Evolutionary conservation across 2,329 filamentous ascomycete genomes (phyloP), one percentile per base, ranked within the genome.

Genomic region (Raffaelea ambrosiae): DNA sequence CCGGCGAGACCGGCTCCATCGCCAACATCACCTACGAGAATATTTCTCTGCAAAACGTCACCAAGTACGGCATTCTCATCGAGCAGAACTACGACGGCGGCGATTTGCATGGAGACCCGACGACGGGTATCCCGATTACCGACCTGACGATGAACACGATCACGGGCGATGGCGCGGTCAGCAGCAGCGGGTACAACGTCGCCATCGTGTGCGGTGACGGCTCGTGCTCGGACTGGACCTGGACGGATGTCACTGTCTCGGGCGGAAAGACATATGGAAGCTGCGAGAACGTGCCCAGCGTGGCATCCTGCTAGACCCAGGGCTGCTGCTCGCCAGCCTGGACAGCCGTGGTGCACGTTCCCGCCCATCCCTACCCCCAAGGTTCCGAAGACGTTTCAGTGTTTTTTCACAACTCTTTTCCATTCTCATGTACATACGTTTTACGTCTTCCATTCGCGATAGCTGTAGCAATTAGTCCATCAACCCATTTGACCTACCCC

Each of bases 21-120:
- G 63, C 59, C 26, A 68, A 67, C 47, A 64, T 81, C 29, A 77
- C 70, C 2, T 81, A 77, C 65, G 65, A 63, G 38, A 64, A 67
- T 52, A 79, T 81, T 59, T 67, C 64, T 2, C 63, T 80, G 2
- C 67, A 50, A 3, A 60, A 62, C 39, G 78, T 79, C 56, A 59
- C 70, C 46, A 63, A 70, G 20, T 77, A 79, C 57, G 76, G 72
- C 40, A 72, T 81, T 49, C 66, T 79, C 44, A 71, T 82, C 49
- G 65, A 80, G 60, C 78, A 82, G 63, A 74, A 79, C 58, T 80
- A 79, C 55, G 62, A 70, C 57, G 71, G 71, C 53, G 69, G 70
- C 43, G 66, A 66, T 39, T 65, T 69, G 5, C 43, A 53, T 0
- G 53, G 54, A 23, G 55, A 58, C 5, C 63, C 61, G 8, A 58